Base-by-base conservation (phyloP, 768 basidiomycete species). In the Terana coerulea region DNA sequence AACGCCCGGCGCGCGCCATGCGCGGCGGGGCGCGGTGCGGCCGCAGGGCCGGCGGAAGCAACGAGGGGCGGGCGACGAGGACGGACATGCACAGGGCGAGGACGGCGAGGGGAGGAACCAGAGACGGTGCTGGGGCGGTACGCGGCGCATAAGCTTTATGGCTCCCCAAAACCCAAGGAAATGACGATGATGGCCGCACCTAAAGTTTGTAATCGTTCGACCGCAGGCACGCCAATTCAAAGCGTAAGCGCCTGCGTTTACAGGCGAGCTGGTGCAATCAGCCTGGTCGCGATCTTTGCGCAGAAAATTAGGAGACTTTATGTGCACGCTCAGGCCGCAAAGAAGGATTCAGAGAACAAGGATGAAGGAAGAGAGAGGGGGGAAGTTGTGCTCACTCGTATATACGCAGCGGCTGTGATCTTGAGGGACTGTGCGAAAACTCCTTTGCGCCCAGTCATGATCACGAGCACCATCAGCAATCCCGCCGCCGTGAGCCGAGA, bases 1-100 rank as follows among this genome's bases (percentile, higher is more conserved):
- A 69, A 62, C 14, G 47, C 35, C 60, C 61, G 61, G 63, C 43
- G 62, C 43, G 48, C 3, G 91, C 88, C 65, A 88, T 88, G 55
- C 46, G 15, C 31, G 48, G 41, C 51, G 19, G 62, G n/a, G 48
- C 11, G 47, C 37, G 37, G 22, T 42, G 39, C 17, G 40, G 46
- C 14, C 51, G 28, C 5, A 24, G 17, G 28, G 47, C 36, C 95
- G 31, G 52, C 26, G 36, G n/a, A 47, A 26, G 55, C 29, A 24
- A 15, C 28, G 28, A 28, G 49, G 37, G n/a, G 47, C 15, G 19
- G 24, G 43, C 37, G 11, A 44, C 37, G 51, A 55, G 43, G 6
- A 33, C 43, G 53, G 52, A 50, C 57, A 56, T 57, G 36, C 44
- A 48, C 25, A 42, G 17, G 51, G 29, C 17, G 56, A 50, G 36